Conservation (phyloP, 2,329 filamentous ascomycete genomes). For the Pseudogymnoascus sp. region DNA sequence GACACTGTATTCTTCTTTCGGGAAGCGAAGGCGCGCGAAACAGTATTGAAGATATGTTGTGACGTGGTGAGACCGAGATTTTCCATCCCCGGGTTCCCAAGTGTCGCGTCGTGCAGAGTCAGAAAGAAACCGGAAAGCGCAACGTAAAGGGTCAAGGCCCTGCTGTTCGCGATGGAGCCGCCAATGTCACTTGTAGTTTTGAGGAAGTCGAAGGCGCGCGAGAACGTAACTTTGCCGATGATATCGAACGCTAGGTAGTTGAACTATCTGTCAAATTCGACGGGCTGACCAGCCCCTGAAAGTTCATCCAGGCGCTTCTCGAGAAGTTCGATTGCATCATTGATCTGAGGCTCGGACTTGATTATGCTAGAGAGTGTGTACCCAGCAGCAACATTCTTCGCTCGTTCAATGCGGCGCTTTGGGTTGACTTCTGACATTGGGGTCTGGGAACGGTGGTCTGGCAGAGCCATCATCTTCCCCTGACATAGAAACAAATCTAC, state of each 20-base stretch:
- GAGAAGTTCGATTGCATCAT: constrained; percentile 25
- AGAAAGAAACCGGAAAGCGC: constrained; percentile 28
- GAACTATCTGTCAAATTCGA: constrained; percentile 17
- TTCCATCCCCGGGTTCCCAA: constrained; percentile 32
- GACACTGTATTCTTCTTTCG: constrained; percentile 27
- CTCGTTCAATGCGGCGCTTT: constrained; percentile 27
- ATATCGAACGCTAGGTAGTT: constrained; percentile 24
- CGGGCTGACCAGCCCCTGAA: constrained; percentile 11
- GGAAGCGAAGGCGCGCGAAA: constrained; percentile 24
- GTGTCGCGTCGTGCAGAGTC: constrained; percentile 28
- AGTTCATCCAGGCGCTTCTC: constrained; percentile 23
- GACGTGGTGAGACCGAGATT: constrained; percentile 28
- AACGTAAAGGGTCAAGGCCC: constrained; percentile 26
- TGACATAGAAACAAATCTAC: background rate
- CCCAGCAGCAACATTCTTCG: constrained; percentile 27
- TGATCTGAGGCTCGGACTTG: constrained; percentile 22
- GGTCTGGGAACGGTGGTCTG: constrained; percentile 33
- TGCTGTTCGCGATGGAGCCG: constrained; percentile 29
- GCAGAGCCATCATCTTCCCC: constrained; percentile 27
- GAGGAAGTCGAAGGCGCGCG: constrained; percentile 22
- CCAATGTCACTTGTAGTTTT: constrained; percentile 26
- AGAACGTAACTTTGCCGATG: constrained; percentile 22
- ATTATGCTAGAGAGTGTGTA: constrained; percentile 27
- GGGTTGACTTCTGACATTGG: constrained; percentile 32
- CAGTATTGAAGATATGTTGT: constrained; percentile 32